Base-by-base conservation (phyloP, 75 land plant species). In the Pinus taeda region DNA sequence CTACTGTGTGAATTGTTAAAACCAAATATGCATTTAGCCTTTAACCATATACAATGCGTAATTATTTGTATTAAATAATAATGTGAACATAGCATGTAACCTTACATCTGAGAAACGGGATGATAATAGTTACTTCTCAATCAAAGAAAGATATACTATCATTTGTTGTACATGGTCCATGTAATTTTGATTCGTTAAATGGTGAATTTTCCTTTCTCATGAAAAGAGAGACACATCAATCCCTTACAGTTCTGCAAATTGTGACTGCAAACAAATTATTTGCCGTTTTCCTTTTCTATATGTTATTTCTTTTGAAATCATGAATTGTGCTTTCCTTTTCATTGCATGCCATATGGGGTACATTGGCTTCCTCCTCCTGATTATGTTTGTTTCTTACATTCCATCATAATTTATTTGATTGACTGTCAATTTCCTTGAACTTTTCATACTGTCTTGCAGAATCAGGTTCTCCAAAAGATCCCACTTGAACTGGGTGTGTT, bases 391-490 rank as follows among this genome's bases (percentile, higher is more conserved):
- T 12, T 67, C 9, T 64, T 14, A 14, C 7, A 64, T 67, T 67
- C 33, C 0, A 37, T 37, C 39, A 39, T 0, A 37, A 29, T 15
- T 66, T 17, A 67, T 67, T 67, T 36, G 11, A 67, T 30, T 39
- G 71, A 37, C n/a, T 67, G 18, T 39, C 39, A 37, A 42, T 18
- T 67, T 14, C 39, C 42, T n/a, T 67, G 71, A 42, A 64, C 45
- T 33, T 39, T 67, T 15, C 18, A 66, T 66, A 45, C 49, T 18
- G 45, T 79, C 24, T 15, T 26, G 57, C 82, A 86, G 88, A 79
- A 80, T 18, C 86, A 86, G 74, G 83, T 80, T 36, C 36, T 80
- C 3, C 66, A 77, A 30, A 83, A 83, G 66, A 39, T 74, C 26
- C 76, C 79, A 30, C 58, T 86, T 12, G 80, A 75, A 13, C 42